Base-by-base conservation (phyloP, 1,139 yeast genomes). In the Scheffersomyces stambukii region DNA sequence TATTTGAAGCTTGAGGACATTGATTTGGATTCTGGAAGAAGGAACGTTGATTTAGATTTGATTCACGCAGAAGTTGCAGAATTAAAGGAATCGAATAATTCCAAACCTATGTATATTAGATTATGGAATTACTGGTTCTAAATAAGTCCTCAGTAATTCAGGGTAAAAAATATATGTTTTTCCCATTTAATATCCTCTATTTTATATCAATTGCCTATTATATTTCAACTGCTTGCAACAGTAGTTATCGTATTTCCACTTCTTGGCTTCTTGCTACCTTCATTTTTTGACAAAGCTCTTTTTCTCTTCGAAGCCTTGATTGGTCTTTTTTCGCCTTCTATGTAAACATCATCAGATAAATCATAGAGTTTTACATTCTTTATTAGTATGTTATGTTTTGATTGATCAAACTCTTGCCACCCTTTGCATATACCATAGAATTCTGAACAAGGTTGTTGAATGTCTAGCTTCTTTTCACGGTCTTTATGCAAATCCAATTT, bases 391-490 rank as follows among this genome's bases (percentile, higher is more conserved):
- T 73, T 70, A 50, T 80, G 69, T n/a, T 68, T 55, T 23, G 74
- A 72, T 33, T 73, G 80, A 41, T 81, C 74, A 46, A 73, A 91
- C 21, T 67, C 65, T 9, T 69, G 64, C 78, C 91, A 85, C 21
- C 76, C 69, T 42, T 85, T 79, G 54, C 96, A 85, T 11, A 86
- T 60, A 30, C 71, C 78, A 56, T 71, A 85, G 52, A 89, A 91
- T 38, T 91, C 98, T 12, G 86, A 73, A 50, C 97, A 89, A 7
- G 97, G 96, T 43, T 81, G 73, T 45, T 86, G 95, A 30, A 91
- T 82, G 50, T 91, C 96, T 38, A 91, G 68, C 45, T 79, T 81
- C 47, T 75, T 79, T 19, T 65, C 75, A 8, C 69, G 73, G 10
- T 48, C 70, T 19, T 50, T 56, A 20, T 37, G 35, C 32, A 81